A percentile compares a stretch with the other conserved stretches of the same genome.
Evolutionary conservation across 352 stramenopile genomes (phyloP).

Genomic region (Globisporangium nodosum): DNA sequence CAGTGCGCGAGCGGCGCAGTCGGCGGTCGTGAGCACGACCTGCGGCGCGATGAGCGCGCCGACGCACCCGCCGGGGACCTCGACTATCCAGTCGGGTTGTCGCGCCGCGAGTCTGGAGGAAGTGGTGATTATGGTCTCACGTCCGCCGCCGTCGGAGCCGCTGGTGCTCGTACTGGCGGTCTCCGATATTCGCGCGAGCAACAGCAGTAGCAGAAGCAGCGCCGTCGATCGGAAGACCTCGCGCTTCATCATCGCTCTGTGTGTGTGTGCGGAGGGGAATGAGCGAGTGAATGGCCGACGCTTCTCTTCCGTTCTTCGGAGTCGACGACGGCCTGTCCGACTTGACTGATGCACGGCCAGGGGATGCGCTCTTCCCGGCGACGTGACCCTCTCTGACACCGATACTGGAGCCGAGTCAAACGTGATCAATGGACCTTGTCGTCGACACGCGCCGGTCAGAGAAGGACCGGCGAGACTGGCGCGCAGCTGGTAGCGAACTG

Average conservation of each 20-base stretch:
- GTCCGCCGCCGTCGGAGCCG: neutral
- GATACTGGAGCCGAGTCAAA: neutral
- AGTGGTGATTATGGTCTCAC: neutral
- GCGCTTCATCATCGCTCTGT: too few relatives aligned
- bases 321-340: neutral
- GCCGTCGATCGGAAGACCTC: neutral
- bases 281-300: neutral
- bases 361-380: neutral
- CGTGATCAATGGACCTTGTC: neutral
- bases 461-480: neutral
- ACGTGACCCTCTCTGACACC: neutral
- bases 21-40: conserved; percentile 3
- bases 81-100: neutral
- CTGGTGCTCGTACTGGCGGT: neutral
- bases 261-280: too few relatives aligned
- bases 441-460: neutral
- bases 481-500: neutral
- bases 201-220: neutral
- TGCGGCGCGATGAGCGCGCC: conserved; percentile 4
- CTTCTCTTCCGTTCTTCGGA: neutral
- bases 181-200: neutral
- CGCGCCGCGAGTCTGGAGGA: neutral
- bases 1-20: conserved; percentile 9
- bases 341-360: neutral
- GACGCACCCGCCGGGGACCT: neutral